These are phyloP conservation scores for Geoglossum glabrum DNA, from an alignment of 495 filamentous ascomycete species.

Conservation along the genomic window DNA sequence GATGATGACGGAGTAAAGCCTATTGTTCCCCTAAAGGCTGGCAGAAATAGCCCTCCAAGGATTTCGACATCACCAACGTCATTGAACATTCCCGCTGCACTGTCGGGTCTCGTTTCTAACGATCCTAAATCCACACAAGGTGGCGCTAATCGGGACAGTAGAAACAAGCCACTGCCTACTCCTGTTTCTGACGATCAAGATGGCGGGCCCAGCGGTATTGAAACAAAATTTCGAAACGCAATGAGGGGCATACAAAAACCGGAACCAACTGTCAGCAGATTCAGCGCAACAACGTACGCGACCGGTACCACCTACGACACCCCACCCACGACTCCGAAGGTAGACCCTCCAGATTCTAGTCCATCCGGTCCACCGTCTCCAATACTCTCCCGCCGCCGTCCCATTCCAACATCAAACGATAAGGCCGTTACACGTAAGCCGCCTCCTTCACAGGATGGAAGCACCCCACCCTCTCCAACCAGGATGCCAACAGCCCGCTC, in stretches of 20 bases:
- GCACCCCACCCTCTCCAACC: conserved; percentile 6
- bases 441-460: conserved; percentile 9
- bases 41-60: conserved; percentile 16
- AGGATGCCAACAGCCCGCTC: conserved; percentile 9
- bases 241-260: not conserved
- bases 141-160: not conserved
- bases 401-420: conserved; percentile 18
- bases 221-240: not conserved
- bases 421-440: conserved; percentile 12
- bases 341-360: not conserved
- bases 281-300: conserved; percentile 48
- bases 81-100: not conserved
- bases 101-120: not conserved
- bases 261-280: conserved; percentile 30
- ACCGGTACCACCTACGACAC: conserved; percentile 14
- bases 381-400: conserved; percentile 29
- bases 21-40: conserved; percentile 18
- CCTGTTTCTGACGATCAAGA: not conserved
- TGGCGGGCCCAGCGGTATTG: not conserved
- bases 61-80: conserved; percentile 11
- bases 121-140: not conserved
- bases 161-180: not conserved
- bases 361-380: conserved; percentile 12
- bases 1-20: conserved; percentile 19
- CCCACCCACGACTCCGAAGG: conserved; percentile 21